Percentiles rank a stretch among this genome's conserved stretches.
phyloP scores from a whole-genome alignment of 768 basidiomycete genomes.

The Amanita pseudoporphyria region DNA sequence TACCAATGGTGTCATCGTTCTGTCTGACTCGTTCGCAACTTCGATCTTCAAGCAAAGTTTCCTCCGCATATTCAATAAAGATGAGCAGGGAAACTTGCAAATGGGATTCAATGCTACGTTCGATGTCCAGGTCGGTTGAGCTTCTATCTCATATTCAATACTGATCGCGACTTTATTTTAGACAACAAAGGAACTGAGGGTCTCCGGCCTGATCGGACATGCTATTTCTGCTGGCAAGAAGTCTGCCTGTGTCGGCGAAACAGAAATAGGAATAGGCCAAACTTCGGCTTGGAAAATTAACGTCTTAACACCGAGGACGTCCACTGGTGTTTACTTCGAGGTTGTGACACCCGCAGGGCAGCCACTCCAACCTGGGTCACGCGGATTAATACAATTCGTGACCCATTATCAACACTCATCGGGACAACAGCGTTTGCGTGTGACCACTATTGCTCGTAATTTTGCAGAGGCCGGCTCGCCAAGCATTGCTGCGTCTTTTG shows the following conservation, averaged over 20 bases:
- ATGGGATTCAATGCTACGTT: constrained; percentile 99
- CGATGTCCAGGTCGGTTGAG: constrained; percentile 74
- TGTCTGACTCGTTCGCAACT: constrained; percentile 95
- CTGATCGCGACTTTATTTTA: constrained; percentile 19
- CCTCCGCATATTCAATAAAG: constrained; percentile 87
- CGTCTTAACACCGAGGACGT: constrained; percentile 76
- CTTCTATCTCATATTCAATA: constrained; percentile 7
- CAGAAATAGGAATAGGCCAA: constrained; percentile 97
- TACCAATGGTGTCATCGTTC: constrained; percentile 92
- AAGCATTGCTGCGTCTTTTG: constrained; percentile 86
- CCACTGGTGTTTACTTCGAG: constrained; percentile 93
- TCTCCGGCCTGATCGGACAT: constrained; percentile 96
- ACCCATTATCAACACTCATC: constrained; percentile 98
- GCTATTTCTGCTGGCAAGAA: constrained; percentile 98
- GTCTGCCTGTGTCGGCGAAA: constrained; percentile 93
- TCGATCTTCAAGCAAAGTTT: constrained; percentile 99
- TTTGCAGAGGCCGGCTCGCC: constrained; percentile 98
- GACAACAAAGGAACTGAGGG: constrained; percentile 98
- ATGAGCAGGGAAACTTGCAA: constrained; percentile 81
- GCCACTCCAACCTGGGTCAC: constrained; percentile 78
- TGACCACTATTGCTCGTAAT: constrained; percentile 96
- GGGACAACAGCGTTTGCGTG: constrained; percentile 89
- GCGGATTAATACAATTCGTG: constrained; percentile 95
- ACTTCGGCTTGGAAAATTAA: constrained; percentile 99
- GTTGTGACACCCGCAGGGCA: constrained; percentile 97